Base-by-base conservation (phyloP, 2,329 filamentous ascomycete species). In the Fusarium ramigenum region DNA sequence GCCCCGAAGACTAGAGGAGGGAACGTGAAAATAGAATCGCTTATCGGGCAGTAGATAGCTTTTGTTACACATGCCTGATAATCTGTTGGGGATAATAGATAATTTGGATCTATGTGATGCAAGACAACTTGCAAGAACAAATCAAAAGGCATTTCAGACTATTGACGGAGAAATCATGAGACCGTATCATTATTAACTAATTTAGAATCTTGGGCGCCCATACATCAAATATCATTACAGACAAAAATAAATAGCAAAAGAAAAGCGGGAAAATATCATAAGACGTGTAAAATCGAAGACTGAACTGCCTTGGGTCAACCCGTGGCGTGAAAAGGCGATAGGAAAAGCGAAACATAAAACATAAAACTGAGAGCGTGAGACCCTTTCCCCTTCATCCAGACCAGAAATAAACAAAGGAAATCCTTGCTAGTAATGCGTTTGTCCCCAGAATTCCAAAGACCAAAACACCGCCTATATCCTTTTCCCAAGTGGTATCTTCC, bases 161-260 rank as follows among this genome's bases (percentile, higher is more conserved):
- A 37, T 50, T 23, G 21, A 49, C 61, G n/a, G 60, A 69, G 49
- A 42, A 34, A 28, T 74, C 57, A 52, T 59, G n/a, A 42, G 46
- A 47, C 30, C 58, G 43, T 63, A 49, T 70, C 73, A 77, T 75
- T 77, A 77, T 70, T 53, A 58, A 49, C 60, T 68, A 74, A 62
- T 54, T 58, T 64, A 63, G 68, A 53, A 39, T 50, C 62, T 36
- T n/a, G 25, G 46, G 34, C 52, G 50, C 53, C 32, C 66, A 64
- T 16, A 68, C 44, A 67, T 46, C 21, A 63, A 66, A 72, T 68
- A 42, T 63, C 60, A 62, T 58, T 54, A 62, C 40, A 62, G 54
- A 46, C 64, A 52, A 34, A 42, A 19, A 11, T 6, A 34, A 47
- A 25, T 30, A 36, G 49, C 11, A 58, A 70, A 59, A 12, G 14